Percentiles rank a stretch among this genome's conserved stretches.
Evolutionary conservation across 306 rosid species (phyloP).

Genomic region (Hippophae gyantsensis): DNA sequence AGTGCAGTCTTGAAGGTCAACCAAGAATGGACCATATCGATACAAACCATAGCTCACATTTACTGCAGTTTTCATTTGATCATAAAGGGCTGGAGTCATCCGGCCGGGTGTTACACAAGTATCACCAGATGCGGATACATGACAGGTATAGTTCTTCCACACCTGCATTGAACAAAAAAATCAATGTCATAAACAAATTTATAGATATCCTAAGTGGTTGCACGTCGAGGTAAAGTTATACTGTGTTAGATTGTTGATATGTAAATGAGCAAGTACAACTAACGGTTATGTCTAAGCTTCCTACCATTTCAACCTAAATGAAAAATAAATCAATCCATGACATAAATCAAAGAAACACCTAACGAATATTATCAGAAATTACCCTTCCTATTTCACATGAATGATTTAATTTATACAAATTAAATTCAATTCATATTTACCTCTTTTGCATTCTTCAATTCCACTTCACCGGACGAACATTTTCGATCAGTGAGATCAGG

Average conservation of each 20-base stretch:
- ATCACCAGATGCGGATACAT: conserved; percentile 22
- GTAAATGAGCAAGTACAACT: too few species aligned
- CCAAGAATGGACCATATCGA: conserved; percentile 53
- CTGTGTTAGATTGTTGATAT: too few species aligned
- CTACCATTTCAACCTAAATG: too few species aligned
- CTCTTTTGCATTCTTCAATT: conserved; percentile 28
- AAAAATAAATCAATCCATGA: too few species aligned
- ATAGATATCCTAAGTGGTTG: too few species aligned
- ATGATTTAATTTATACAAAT: not conserved
- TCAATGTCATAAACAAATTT: not conserved
- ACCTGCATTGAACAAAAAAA: conserved; percentile 39
- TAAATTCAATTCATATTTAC: conserved; percentile 24
- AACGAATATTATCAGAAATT: not conserved
- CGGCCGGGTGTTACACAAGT: conserved; percentile 40
- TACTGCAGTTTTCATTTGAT: conserved; percentile 34
- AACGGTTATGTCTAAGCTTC: too few species aligned
- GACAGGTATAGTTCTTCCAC: conserved; percentile 53
- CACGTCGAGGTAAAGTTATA: too few species aligned
- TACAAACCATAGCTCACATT: conserved; percentile 54
- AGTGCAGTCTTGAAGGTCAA: conserved; percentile 48
- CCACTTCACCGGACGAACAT: conserved; percentile 43
- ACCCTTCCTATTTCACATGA: not conserved
- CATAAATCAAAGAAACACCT: too few species aligned
- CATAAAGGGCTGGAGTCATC: conserved; percentile 38
- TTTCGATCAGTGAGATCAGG: conserved; percentile 22